Evolutionary conservation across 2,329 filamentous ascomycete genomes (phyloP), one percentile per base, ranked within the genome.

Genomic region (Penicillium sp.): DNA sequence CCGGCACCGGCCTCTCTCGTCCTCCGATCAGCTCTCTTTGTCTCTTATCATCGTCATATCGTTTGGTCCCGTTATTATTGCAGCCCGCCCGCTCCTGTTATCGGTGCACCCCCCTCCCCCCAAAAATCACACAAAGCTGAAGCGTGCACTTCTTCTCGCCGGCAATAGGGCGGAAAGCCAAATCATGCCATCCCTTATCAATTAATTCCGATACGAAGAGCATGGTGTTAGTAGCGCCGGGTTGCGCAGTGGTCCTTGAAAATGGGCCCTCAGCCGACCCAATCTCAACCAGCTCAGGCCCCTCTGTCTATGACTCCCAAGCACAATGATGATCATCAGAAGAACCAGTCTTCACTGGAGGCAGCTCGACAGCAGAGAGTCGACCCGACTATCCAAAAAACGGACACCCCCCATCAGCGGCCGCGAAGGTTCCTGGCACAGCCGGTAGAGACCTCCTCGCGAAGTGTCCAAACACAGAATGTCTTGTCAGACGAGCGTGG

Each of bases 381-480:
- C 12, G n/a, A 15, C 7, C 15, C 22, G n/a, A n/a, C 52, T 12
- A 20, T 6, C 25, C 37, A 45, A 11, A 37, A 53, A n/a, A 35
- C 25, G 25, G 52, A 55, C 12, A 20, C 34, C 39, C 43, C 55
- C 28, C 37, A 39, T 8, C 62, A 28, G 45, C 57, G 43, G 25
- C 58, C 59, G 14, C 70, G 73, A 49, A 73, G 73, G 58, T 75
- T 76, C 59, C 66, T 77, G 39, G 71, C 75, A 34, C 75, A 82
- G 59, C 79, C 78, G 5, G 71, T 79, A 42, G 80, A 82, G 65
- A 79, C 75, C 12, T 74, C 70, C 11, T 72, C 73, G n/a, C 73
- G 76, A 59, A 79, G 73, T 55, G 79, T 69, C 39, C 73, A 72
- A 35, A 35, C 54, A 14, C 54, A 42, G 17, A 22, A 15, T 25